Evolutionary conservation across 2,329 filamentous ascomycete species (phyloP), one percentile per base, ranked within the genome.

Genomic region (Pyrenophora graminea): DNA sequence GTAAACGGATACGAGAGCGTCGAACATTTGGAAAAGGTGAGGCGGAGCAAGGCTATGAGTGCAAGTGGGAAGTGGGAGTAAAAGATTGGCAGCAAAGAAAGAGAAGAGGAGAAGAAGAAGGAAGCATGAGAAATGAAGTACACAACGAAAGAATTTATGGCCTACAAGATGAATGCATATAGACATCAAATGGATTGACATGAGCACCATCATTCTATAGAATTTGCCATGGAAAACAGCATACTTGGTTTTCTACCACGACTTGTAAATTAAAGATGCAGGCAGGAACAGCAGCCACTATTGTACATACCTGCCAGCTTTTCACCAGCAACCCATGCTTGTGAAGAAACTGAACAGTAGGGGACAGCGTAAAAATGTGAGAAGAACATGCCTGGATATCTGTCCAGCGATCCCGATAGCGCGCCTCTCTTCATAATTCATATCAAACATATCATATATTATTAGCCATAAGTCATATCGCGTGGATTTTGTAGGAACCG

Each of bases 1-100:
- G 68, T 89, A 21, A 91, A 91, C 68, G 86, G 86, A 1, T 56
- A 58, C 15, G 67, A 68, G 45, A 49, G 56, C 31, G 59, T 64
- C 34, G 61, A 61, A 19, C 55, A 55, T n/a, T 30, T 57, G 41
- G 56, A 59, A 19, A 62, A 63, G 41, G 45, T 45, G 10, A 57
- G 59, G 39, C 56, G 58, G 44, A 61, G 55, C 9, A 55, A 53
- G 47, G 58, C 52, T 39, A 62, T 61, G 56, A 59, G 45, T 1
- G 45, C 36, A 17, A 49, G 49, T 34, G 56, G 57, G 12, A 64
- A 64, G 42, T 61, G 54, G 61, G 55, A 64, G 45, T 65, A 55
- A 21, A 17, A 2, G 10, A 19, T 8, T n/a, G 18, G 2, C 12
- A 34, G 27, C 27, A 9, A 9, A 30, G 10, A 9, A 12, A 30